phyloP scores from a whole-genome alignment of 768 basidiomycete species.

The Naganishia friedmannii region DNA sequence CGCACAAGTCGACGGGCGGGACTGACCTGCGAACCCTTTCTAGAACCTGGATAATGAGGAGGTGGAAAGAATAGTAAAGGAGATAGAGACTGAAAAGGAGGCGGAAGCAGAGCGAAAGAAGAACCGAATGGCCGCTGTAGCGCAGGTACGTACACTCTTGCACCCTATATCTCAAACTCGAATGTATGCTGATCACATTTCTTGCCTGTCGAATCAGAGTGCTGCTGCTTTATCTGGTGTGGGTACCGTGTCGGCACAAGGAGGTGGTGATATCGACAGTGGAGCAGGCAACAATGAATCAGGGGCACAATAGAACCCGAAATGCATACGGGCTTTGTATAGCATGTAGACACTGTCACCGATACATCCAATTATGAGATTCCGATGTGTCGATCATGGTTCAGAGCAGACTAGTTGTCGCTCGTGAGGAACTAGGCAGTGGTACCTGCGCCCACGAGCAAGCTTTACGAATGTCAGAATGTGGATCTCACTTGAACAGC shows the following conservation, averaged over 20 bases:
- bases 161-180: no score
- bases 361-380: not conserved
- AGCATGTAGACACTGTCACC: not conserved
- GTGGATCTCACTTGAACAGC: no score
- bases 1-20: not conserved
- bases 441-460: no score
- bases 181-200: not conserved
- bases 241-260: not conserved
- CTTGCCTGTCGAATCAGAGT: not conserved
- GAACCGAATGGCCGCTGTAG: slow-evolving; percentile 81
- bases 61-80: slow-evolving; percentile 85
- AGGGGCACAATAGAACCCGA: slow-evolving; percentile 1
- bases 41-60: slow-evolving; percentile 84
- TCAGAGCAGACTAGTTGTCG: no score
- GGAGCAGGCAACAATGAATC: slow-evolving; percentile 12
- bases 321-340: not conserved
- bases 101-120: slow-evolving; percentile 93
- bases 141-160: slow-evolving; percentile 45
- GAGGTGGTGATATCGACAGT: not conserved
- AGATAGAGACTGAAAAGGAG: slow-evolving; percentile 97
- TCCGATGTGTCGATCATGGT: not conserved
- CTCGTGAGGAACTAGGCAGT: no score
- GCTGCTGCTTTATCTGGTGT: slow-evolving; percentile 15
- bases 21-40: not conserved
- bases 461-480: no score